phyloP scores from a whole-genome alignment of 164 flowering plant genomes.

The Euptelea pleiosperma region DNA sequence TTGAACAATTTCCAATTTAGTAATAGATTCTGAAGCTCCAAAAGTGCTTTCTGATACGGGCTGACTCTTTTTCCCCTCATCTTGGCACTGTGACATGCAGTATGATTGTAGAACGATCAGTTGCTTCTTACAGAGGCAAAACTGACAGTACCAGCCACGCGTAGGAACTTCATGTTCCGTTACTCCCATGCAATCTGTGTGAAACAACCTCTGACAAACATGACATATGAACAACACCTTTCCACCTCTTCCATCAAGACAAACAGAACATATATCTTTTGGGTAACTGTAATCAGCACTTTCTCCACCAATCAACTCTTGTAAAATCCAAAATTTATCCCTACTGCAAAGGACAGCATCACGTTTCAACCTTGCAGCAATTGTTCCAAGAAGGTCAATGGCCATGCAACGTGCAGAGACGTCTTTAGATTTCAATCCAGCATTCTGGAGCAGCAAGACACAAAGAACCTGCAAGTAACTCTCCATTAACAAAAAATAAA shows the following conservation, averaged over 20 bases:
- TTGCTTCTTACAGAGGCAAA: conserved; percentile 77
- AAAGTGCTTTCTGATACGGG: conserved; percentile 24
- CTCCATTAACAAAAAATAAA: conserved; percentile 22
- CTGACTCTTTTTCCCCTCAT: conserved; percentile 26
- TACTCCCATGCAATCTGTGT: conserved; percentile 77
- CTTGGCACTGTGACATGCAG: conserved; percentile 55
- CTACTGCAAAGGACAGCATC: conserved; percentile 59
- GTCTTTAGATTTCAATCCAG: conserved; percentile 93
- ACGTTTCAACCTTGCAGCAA: conserved; percentile 89
- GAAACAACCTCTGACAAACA: conserved; percentile 74
- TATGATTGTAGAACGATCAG: conserved; percentile 63
- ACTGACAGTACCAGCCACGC: conserved; percentile 57
- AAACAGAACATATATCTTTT: conserved; percentile 62
- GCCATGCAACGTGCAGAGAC: conserved; percentile 77
- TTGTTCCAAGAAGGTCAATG: conserved; percentile 88
- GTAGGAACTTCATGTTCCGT: conserved; percentile 49
- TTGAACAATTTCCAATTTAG: conserved; percentile 68
- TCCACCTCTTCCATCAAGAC: conserved; percentile 55
- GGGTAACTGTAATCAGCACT: conserved; percentile 27
- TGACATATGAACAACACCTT: conserved; percentile 50
- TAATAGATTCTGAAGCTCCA: conserved; percentile 32
- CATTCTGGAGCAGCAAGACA: conserved; percentile 91
- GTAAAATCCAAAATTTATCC: conserved; percentile 73
- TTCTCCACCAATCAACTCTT: conserved; percentile 45
- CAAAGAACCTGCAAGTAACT: conserved; percentile 80